phyloP scores from a whole-genome alignment of 768 basidiomycete genomes.

The Suillus alpinus region DNA sequence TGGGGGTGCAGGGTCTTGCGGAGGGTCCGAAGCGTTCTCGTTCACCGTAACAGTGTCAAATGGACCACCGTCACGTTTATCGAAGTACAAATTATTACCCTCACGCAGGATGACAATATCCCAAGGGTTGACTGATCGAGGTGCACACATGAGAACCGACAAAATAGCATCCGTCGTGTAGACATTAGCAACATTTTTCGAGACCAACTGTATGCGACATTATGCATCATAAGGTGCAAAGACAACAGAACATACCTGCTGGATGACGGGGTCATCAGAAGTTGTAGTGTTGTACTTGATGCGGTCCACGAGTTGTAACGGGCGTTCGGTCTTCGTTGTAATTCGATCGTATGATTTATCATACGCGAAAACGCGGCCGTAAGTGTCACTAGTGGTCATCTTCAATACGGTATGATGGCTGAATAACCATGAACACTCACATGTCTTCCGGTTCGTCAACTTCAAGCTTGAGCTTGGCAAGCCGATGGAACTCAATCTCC shows the following conservation, averaged over 20 bases:
- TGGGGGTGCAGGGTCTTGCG: constrained; percentile 74
- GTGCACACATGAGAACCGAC: constrained; percentile 92
- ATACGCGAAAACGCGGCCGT: constrained; percentile 89
- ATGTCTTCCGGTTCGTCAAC: constrained; percentile 90
- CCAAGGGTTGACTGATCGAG: constrained; percentile 96
- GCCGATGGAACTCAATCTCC: constrained; percentile 93
- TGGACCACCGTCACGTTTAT: constrained; percentile 96
- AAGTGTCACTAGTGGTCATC: constrained; percentile 55
- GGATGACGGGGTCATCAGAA: constrained; percentile 96
- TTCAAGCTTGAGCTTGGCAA: constrained; percentile 88
- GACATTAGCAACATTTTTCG: constrained; percentile 77
- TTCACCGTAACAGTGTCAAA: constrained; percentile 98
- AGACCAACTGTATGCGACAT: constrained; percentile 57
- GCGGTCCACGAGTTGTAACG: constrained; percentile 89
- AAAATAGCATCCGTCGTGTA: constrained; percentile 96
- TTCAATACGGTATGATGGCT: neutral
- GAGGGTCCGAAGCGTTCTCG: constrained; percentile 96
- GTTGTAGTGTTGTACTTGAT: constrained; percentile 98
- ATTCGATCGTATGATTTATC: constrained; percentile 95
- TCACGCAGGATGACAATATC: constrained; percentile 95
- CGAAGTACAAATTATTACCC: constrained; percentile 90
- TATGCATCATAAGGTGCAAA: constrained; percentile 5
- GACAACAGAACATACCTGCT: constrained; percentile 56
- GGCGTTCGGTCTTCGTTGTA: constrained; percentile 88
- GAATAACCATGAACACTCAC: constrained; percentile 44